A percentile compares a stretch with the other conserved stretches of the same genome.
These are phyloP conservation scores for Sparassis latifolia DNA, from an alignment of 1,284 basidiomycete species.

Conservation along the genomic window DNA sequence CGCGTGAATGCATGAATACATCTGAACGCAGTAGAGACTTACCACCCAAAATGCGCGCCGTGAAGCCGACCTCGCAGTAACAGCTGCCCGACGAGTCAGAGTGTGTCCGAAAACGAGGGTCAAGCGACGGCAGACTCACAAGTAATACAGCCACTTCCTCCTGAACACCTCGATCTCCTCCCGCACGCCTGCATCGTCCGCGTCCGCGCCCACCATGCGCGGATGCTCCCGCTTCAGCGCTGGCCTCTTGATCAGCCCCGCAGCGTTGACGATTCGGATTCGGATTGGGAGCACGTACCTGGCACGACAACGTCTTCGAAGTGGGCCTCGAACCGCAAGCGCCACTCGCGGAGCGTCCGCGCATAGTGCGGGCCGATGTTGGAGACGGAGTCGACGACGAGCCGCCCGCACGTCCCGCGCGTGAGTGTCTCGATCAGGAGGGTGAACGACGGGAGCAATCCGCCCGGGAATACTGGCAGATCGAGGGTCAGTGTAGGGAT, in stretches of 20 bases:
- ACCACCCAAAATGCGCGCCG: slow-evolving; percentile 63
- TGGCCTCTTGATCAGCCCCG: not conserved
- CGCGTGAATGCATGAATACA: too few species aligned
- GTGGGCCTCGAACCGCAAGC: slow-evolving; percentile 52
- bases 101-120: not conserved
- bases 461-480: slow-evolving; percentile 77
- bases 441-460: slow-evolving; percentile 66
- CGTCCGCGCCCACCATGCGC: slow-evolving; percentile 36
- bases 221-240: slow-evolving; percentile 59
- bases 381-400: slow-evolving; percentile 67
- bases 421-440: slow-evolving; percentile 51
- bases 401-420: slow-evolving; percentile 48
- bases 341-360: slow-evolving; percentile 81
- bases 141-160: slow-evolving; percentile 76
- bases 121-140: slow-evolving; percentile 8
- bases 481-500: too few species aligned
- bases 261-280: too few species aligned
- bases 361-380: slow-evolving; percentile 83
- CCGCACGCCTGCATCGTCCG: too few species aligned
- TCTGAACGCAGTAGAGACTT: too few species aligned
- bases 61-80: slow-evolving; percentile 75
- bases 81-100: slow-evolving; percentile 36
- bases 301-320: slow-evolving; percentile 62
- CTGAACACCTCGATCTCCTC: slow-evolving; percentile 71
- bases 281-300: too few species aligned